Evolutionary conservation across 768 basidiomycete species (phyloP), one percentile per base, ranked within the genome.

Genomic region (Boletus subcaerulescens): DNA sequence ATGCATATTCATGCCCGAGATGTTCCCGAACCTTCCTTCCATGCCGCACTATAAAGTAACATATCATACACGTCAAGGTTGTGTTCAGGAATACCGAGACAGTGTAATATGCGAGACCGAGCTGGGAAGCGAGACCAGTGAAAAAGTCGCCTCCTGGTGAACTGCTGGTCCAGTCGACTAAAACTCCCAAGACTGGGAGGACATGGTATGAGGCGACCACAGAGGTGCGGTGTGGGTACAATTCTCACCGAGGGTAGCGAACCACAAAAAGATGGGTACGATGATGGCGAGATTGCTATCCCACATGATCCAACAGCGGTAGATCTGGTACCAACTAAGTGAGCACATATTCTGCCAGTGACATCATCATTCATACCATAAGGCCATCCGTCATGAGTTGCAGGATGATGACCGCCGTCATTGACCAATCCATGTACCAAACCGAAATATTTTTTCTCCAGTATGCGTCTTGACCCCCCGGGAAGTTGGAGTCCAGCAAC

Each of bases 231-330:
- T 10, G 9, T 12, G 10, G 7, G 12, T 6, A 14, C 8, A 13
- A 35, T 18, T 4, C 64, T 53, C 35, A 69, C 69, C 45, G 3
- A 69, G 49, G 17, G 60, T 60, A 36, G 39, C 26, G 13, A 61
- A 1, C 69, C 67, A 69, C 18, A 71, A 20, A 46, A 56, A 24
- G 33, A 42, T 12, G 18, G 69, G 67, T 22, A 60, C 11, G 17
- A 55, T 3, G 18, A 65, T 26, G n/a, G 45, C 53, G 2, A 26
- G 33, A 47, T 53, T n/a, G 20, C 29, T 58, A 20, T 64, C 42
- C 72, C 73, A 77, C 32, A 77, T 56, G 18, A 74, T 57, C 32
- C 55, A 70, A 59, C 73, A 74, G 26, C 74, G 77, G 53, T 74
- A 67, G 20, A 78, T 65, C 77, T 77, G 41, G 22, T 71, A 56